Conservation (phyloP, 2,329 filamentous ascomycete species). For the Exserohilum rostratum region DNA sequence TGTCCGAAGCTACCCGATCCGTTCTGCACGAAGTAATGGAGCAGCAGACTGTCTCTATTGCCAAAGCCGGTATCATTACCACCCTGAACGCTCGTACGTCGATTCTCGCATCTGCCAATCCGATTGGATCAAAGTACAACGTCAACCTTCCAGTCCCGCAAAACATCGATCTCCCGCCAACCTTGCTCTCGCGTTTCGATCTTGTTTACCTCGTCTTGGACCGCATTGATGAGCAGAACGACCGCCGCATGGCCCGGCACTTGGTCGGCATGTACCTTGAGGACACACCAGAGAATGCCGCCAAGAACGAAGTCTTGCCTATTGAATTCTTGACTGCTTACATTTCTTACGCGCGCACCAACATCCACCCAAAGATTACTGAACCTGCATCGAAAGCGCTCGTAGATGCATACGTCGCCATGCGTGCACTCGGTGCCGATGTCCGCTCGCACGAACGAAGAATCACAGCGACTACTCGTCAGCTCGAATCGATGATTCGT, state of each 20-base stretch:
- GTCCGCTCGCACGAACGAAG: constrained; percentile 85
- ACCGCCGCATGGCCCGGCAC: constrained; percentile 88
- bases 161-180: constrained; percentile 96
- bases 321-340: constrained; percentile 96
- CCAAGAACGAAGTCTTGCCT: constrained; percentile 75
- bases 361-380: constrained; percentile 83
- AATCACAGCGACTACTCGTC: constrained; percentile 95
- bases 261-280: constrained; percentile 96
- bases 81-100: constrained; percentile 95
- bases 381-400: constrained; percentile 82
- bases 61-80: constrained; percentile 79
- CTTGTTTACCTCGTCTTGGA: constrained; percentile 96
- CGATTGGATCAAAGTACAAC: constrained; percentile 97
- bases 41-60: constrained; percentile 78
- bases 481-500: constrained; percentile 98
- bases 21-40: constrained; percentile 83
- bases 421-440: constrained; percentile 83
- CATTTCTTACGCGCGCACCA: constrained; percentile 91
- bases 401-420: constrained; percentile 85
- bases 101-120: constrained; percentile 95
- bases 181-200: constrained; percentile 93
- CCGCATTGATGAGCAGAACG: constrained; percentile 85
- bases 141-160: constrained; percentile 93
- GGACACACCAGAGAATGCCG: constrained; percentile 86
- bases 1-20: constrained; percentile 75